Evolutionary conservation across 2,329 filamentous ascomycete genomes (phyloP).

Genomic region (Penicillium sp.): DNA sequence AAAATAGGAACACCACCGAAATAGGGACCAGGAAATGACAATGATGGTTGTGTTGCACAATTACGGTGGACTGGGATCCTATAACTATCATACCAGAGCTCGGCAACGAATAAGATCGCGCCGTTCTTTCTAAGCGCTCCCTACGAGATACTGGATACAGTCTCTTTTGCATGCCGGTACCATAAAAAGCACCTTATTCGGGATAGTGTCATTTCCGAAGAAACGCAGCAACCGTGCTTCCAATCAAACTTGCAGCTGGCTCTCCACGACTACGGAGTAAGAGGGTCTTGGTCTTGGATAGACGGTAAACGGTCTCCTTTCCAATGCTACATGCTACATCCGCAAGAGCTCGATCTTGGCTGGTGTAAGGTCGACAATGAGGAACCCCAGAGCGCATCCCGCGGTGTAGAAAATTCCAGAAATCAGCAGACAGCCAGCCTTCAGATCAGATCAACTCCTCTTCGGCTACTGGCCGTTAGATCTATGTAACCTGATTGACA

Average conservation of each 20-base stretch:
- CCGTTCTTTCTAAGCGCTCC: not conserved
- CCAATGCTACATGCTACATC: not conserved
- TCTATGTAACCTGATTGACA: constrained; percentile 4
- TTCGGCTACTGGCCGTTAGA: constrained; percentile 2
- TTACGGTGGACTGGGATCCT: not conserved
- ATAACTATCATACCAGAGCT: not conserved
- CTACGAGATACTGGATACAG: not conserved
- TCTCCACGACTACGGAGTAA: not conserved
- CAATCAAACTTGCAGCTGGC: constrained; percentile 1
- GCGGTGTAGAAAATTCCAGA: constrained; percentile 8
- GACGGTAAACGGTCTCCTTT: not conserved
- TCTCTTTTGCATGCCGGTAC: not conserved
- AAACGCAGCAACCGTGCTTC: not conserved
- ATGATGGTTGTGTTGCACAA: not conserved
- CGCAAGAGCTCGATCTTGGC: not conserved
- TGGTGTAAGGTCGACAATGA: not conserved
- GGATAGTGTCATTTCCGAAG: not conserved
- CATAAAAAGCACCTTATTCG: not conserved
- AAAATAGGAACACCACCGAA: constrained; percentile 5
- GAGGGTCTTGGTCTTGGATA: too few relatives aligned
- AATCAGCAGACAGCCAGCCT: not conserved
- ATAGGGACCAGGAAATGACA: not conserved
- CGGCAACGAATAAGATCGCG: not conserved
- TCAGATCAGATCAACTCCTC: not conserved
- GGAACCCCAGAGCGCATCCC: not conserved